Conservation (phyloP, 306 rosid genomes). For the Rosa lucieae region DNA sequence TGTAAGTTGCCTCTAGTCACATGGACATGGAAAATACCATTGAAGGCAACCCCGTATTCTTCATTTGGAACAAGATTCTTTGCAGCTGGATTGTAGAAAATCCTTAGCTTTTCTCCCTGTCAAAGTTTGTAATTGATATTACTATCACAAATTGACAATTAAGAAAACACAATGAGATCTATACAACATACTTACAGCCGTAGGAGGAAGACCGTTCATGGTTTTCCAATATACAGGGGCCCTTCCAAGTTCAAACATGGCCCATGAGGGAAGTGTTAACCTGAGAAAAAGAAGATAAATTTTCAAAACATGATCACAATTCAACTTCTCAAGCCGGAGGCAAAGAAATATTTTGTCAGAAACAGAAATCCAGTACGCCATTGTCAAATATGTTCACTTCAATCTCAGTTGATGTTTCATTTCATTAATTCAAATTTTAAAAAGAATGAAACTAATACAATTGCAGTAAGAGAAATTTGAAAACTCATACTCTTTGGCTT, state of each 20-base stretch:
- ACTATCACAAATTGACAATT: background rate
- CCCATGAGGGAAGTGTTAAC: slow-evolving; percentile 83
- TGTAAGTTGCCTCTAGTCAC: background rate
- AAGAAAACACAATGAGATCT: background rate
- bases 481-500: slow-evolving; percentile 65
- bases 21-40: slow-evolving; percentile 48
- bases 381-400: background rate
- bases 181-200: slow-evolving; percentile 50
- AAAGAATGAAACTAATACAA: background rate
- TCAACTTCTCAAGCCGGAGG: background rate
- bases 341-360: background rate
- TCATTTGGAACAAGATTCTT: slow-evolving; percentile 61
- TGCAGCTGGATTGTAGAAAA: slow-evolving; percentile 87
- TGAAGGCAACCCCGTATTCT: slow-evolving; percentile 84
- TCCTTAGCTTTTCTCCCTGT: slow-evolving; percentile 84
- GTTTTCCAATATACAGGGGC: slow-evolving; percentile 90
- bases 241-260: slow-evolving; percentile 81
- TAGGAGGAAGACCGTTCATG: slow-evolving; percentile 81
- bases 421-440: background rate
- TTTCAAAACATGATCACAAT: background rate
- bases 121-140: slow-evolving; percentile 24
- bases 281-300: slow-evolving; percentile 33
- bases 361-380: background rate
- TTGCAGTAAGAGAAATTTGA: background rate
- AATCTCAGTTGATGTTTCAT: background rate